A percentile compares a stretch with the other conserved stretches of the same genome.
These are phyloP conservation scores for Fusarium sp. DNA, from an alignment of 2,329 filamentous ascomycete genomes.

Conservation along the genomic window DNA sequence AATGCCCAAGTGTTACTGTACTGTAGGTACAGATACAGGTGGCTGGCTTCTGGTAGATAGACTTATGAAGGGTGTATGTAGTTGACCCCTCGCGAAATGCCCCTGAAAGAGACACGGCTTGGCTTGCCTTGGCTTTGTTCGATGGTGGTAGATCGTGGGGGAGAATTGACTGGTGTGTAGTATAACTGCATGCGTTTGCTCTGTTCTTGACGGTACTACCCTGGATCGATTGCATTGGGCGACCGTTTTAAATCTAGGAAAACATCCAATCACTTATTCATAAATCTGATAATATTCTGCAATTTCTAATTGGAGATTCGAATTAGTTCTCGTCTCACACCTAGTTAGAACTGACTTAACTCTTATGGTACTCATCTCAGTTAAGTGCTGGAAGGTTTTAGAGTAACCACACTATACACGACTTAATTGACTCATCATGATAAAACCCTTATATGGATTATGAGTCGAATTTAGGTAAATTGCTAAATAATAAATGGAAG, in stretches of 20 bases:
- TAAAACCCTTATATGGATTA: not conserved
- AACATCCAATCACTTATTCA: not conserved
- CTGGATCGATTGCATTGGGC: not conserved
- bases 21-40: not conserved
- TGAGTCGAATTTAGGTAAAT: conserved; percentile 27
- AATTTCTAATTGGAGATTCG: not conserved
- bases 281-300: not conserved
- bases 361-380: not conserved
- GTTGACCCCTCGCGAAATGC: conserved; percentile 2
- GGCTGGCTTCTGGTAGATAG: conserved; percentile 5
- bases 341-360: not conserved
- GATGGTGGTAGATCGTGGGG: conserved; percentile 4
- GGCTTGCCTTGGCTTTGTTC: conserved; percentile 21
- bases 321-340: not conserved
- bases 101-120: conserved; percentile 16
- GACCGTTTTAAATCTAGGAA: not conserved
- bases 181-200: not conserved
- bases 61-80: conserved; percentile 3
- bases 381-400: not conserved
- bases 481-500: not conserved
- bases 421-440: conserved; percentile 14
- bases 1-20: conserved; percentile 2
- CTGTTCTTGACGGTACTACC: conserved; percentile 5
- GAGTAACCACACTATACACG: not conserved
- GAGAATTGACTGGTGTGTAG: conserved; percentile 11